A percentile compares a stretch with the other conserved stretches of the same genome.
These are phyloP conservation scores for Murraya paniculata DNA, from an alignment of 345 rosid genomes.

Conservation along the genomic window DNA sequence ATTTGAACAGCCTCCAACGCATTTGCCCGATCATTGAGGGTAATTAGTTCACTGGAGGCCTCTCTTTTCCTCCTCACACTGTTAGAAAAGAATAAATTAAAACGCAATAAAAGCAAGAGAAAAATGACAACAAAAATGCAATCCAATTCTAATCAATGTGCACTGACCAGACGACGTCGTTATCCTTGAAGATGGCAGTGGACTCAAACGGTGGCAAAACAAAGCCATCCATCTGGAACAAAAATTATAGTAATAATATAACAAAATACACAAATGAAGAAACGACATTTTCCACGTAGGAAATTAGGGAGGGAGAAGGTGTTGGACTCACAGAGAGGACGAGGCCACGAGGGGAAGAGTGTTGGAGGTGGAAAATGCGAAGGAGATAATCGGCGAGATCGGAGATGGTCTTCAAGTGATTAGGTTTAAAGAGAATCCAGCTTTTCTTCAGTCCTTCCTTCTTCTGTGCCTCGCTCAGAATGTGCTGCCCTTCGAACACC, in stretches of 20 bases:
- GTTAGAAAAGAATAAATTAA: constrained; percentile 8
- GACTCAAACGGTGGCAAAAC: constrained; percentile 84
- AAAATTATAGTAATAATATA: neutral
- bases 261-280: too few relatives aligned
- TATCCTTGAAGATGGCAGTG: constrained; percentile 67
- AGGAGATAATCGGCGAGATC: constrained; percentile 63
- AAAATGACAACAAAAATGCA: neutral
- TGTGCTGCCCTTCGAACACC: constrained; percentile 44
- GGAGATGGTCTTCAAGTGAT: constrained; percentile 51
- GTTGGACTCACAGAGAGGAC: constrained; percentile 55
- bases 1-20: constrained; percentile 29
- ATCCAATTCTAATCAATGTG: neutral
- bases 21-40: constrained; percentile 30
- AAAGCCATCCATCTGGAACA: constrained; percentile 86
- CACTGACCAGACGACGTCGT: constrained; percentile 72
- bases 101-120: neutral
- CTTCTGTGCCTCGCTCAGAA: constrained; percentile 56
- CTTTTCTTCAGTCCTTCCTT: constrained; percentile 56
- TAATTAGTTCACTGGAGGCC: constrained; percentile 23
- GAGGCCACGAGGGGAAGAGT: constrained; percentile 72
- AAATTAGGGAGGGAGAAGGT: neutral
- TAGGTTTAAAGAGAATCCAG: constrained; percentile 83
- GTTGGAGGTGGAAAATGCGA: constrained; percentile 48
- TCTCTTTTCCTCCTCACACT: constrained; percentile 66
- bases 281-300: neutral